phyloP scores from a whole-genome alignment of 1,139 yeast genomes.

The Nakaseomyces kungkrabaensis region DNA sequence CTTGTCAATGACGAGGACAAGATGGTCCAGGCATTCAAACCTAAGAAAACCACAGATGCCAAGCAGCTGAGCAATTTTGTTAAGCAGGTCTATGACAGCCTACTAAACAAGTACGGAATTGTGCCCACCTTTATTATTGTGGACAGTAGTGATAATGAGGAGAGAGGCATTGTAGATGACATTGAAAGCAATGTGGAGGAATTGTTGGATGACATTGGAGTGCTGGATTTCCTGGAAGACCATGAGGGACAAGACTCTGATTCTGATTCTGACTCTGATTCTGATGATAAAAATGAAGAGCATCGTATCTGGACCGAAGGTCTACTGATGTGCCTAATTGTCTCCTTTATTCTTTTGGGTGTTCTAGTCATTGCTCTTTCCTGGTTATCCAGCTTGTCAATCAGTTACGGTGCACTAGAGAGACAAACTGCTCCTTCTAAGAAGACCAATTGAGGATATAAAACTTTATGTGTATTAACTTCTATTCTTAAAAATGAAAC shows the following conservation, averaged over 20 bases:
- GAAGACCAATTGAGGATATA: slow-evolving; percentile 38
- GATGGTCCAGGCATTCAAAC: not conserved
- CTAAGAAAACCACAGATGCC: not conserved
- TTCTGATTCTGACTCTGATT: too few relatives aligned
- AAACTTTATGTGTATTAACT: not conserved
- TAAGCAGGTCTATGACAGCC: not conserved
- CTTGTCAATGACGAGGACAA: not conserved
- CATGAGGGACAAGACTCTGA: not conserved
- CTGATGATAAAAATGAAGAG: not conserved
- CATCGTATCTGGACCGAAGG: slow-evolving; percentile 36
- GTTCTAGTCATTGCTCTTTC: slow-evolving; percentile 46
- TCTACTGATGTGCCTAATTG: slow-evolving; percentile 54
- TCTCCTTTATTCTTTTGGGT: slow-evolving; percentile 42
- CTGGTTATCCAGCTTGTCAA: slow-evolving; percentile 54
- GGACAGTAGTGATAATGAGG: not conserved
- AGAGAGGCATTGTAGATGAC: not conserved
- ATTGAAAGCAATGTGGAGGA: not conserved
- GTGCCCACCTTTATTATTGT: not conserved
- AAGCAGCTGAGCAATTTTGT: not conserved
- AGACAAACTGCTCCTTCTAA: slow-evolving; percentile 55
- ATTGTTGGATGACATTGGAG: not conserved
- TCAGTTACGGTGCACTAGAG: slow-evolving; percentile 61
- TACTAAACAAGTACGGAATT: not conserved
- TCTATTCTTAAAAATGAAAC: too few relatives aligned
- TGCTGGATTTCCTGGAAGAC: not conserved